phyloP scores from a whole-genome alignment of 1,139 yeast species.

The Debaryomyces udenii region DNA sequence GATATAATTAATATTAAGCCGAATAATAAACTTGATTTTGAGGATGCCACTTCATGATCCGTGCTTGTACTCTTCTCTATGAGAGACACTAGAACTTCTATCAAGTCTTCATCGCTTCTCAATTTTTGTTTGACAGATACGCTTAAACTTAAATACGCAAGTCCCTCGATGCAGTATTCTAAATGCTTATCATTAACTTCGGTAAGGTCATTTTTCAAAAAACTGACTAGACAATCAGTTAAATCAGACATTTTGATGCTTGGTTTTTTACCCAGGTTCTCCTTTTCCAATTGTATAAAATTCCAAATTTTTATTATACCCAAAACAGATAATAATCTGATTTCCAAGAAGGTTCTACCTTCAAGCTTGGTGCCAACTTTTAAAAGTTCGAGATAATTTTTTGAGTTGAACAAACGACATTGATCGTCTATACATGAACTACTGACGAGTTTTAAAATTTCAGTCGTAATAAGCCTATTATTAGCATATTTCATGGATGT shows the following conservation, averaged over 20 bases:
- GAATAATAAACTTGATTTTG: constrained; percentile 27
- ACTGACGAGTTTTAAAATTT: constrained; percentile 30
- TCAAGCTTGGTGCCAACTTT: constrained; percentile 21
- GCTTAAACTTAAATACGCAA: constrained; percentile 50
- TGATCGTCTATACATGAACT: constrained; percentile 41
- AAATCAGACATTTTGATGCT: constrained; percentile 24
- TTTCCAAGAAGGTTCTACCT: constrained; percentile 18
- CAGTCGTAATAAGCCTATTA: constrained; percentile 17
- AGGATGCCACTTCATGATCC: constrained; percentile 11
- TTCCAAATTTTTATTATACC: constrained; percentile 50
- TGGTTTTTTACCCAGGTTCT: constrained; percentile 19
- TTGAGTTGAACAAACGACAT: constrained; percentile 36
- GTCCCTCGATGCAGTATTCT: constrained; percentile 43
- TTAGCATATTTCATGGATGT: constrained; percentile 14
- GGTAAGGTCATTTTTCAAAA: constrained; percentile 17
- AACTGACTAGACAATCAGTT: constrained; percentile 21
- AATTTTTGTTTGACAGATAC: constrained; percentile 31
- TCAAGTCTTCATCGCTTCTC: constrained; percentile 35
- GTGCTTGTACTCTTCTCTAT: constrained; percentile 12
- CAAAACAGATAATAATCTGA: constrained; percentile 36
- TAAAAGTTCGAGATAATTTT: constrained; percentile 33
- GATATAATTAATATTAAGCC: constrained; percentile 43
- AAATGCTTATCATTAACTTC: constrained; percentile 14
- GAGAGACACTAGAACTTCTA: constrained; percentile 25
- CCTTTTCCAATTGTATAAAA: constrained; percentile 31